Percentiles rank a stretch among this genome's conserved stretches.
These are phyloP conservation scores for Fusarium nygamai DNA, from an alignment of 2,329 filamentous ascomycete genomes.

Conservation along the genomic window DNA sequence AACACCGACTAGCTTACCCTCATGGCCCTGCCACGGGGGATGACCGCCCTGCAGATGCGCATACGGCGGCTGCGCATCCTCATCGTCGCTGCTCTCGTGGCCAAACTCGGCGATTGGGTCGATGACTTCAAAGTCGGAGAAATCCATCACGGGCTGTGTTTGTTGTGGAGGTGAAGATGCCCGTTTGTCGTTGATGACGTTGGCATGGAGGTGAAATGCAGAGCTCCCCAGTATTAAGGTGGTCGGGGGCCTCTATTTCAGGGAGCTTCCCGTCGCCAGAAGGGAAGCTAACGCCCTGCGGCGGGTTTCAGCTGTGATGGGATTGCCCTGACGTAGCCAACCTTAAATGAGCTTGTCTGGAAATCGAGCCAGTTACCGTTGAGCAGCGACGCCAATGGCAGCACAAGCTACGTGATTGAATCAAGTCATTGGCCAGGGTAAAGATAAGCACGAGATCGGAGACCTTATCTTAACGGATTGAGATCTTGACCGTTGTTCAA, in stretches of 20 bases:
- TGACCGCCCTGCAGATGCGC: constrained; percentile 25
- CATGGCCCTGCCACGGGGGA: constrained; percentile 46
- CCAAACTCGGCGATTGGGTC: constrained; percentile 37
- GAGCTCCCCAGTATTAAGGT: constrained; percentile 21
- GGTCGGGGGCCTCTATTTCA: background rate
- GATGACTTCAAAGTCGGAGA: constrained; percentile 42
- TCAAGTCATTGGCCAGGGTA: constrained; percentile 1
- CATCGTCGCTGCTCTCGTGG: constrained; percentile 18
- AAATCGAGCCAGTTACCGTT: constrained; percentile 28
- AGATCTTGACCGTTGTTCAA: background rate
- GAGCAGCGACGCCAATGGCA: constrained; percentile 3
- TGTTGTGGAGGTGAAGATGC: background rate
- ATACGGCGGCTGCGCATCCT: constrained; percentile 9
- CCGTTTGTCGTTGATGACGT: constrained; percentile 8
- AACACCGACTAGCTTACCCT: constrained; percentile 46
- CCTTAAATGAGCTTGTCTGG: constrained; percentile 12
- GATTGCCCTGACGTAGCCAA: constrained; percentile 17
- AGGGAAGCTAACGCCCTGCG: constrained; percentile 10
- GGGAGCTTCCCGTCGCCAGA: background rate
- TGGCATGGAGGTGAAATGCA: background rate
- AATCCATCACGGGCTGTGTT: constrained; percentile 27
- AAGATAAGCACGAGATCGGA: background rate
- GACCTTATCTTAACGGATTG: background rate
- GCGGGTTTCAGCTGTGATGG: constrained; percentile 15
- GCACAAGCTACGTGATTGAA: background rate